phyloP scores from a whole-genome alignment of 2,329 filamentous ascomycete species.

The Microsporum ferrugineum region DNA sequence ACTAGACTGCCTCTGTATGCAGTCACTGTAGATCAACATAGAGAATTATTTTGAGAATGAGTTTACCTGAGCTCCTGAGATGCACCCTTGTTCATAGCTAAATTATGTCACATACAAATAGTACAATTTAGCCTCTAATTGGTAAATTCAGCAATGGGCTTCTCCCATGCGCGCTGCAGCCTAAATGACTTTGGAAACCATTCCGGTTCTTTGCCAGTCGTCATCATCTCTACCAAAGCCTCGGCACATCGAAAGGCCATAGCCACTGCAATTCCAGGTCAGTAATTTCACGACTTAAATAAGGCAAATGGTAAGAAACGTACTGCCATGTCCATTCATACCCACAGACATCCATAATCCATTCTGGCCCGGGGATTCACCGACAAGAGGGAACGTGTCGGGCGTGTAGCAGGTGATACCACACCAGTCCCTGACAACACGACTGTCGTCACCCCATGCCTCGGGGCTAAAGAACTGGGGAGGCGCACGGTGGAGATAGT shows the following conservation, averaged over 20 bases:
- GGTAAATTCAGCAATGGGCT: not conserved
- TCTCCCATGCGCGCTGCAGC: not conserved
- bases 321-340: not conserved
- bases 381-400: slow-evolving; percentile 1
- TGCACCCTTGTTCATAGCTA: not conserved
- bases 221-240: not conserved
- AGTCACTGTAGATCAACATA: not conserved
- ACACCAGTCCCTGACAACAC: not conserved
- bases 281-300: not conserved
- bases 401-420: not conserved
- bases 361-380: not conserved
- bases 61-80: not conserved
- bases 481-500: not conserved
- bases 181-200: slow-evolving; percentile 1
- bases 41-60: not conserved
- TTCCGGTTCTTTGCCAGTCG: not conserved
- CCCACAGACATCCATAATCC: not conserved
- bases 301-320: not conserved
- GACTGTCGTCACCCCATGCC: not conserved
- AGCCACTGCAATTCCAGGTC: not conserved
- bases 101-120: not conserved
- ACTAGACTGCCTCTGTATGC: too few relatives aligned
- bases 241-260: not conserved
- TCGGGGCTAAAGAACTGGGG: not conserved
- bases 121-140: not conserved